Evolutionary conservation across 331 rosid genomes (phyloP).

Genomic region (Saraca asoca): DNA sequence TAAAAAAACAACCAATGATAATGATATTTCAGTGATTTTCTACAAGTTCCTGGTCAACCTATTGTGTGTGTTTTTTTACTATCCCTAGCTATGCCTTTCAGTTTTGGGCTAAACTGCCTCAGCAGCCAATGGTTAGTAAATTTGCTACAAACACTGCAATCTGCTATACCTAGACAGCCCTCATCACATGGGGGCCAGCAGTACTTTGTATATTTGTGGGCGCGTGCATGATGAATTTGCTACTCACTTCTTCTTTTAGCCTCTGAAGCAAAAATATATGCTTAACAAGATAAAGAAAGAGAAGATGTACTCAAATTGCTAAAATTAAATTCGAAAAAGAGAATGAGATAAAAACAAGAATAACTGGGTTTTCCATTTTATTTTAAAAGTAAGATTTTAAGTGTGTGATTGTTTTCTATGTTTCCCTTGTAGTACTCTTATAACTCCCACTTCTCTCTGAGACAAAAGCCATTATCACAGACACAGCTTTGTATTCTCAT

Average conservation of each 20-base stretch:
- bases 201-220: conserved; percentile 6
- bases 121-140: conserved; percentile 35
- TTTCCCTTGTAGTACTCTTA: conserved; percentile 36
- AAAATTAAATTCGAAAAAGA: conserved; percentile 38
- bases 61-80: conserved; percentile 19
- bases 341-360: conserved; percentile 38
- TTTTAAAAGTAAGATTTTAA: conserved; percentile 44
- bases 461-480: conserved; percentile 30
- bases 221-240: conserved; percentile 23
- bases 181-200: conserved; percentile 46
- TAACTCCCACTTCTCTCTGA: conserved; percentile 42
- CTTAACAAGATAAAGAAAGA: background rate
- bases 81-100: conserved; percentile 21
- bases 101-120: conserved; percentile 40
- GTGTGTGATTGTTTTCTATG: conserved; percentile 37
- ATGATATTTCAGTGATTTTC: too few relatives aligned
- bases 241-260: background rate
- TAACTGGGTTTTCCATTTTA: conserved; percentile 52
- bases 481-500: background rate
- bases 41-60: conserved; percentile 31
- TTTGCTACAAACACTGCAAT: conserved; percentile 37
- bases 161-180: background rate
- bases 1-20: too few relatives aligned
- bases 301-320: conserved; percentile 3
- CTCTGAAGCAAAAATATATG: conserved; percentile 26